A percentile compares a stretch with the other conserved stretches of the same genome.
Evolutionary conservation across 1,284 basidiomycete species (phyloP).

Genomic region (Apiotrichum gracile): DNA sequence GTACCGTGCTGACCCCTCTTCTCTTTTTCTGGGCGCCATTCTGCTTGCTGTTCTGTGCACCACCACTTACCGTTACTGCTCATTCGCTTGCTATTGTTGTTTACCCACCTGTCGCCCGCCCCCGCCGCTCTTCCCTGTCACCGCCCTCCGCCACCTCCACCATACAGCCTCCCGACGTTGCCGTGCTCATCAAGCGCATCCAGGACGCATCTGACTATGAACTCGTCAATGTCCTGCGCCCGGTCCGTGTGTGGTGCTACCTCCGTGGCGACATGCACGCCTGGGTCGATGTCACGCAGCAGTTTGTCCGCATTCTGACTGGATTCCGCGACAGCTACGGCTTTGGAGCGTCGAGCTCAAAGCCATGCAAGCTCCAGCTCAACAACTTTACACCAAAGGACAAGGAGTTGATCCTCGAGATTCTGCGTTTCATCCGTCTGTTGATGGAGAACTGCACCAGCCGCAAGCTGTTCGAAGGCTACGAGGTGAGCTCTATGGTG

Average conservation of each 20-base stretch:
- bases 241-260: conserved; percentile 68
- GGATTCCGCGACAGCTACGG: conserved; percentile 71
- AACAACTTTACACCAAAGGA: conserved; percentile 70
- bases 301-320: conserved; percentile 85
- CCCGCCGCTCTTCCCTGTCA: background rate
- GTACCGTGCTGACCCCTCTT: background rate
- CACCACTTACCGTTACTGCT: too few species aligned
- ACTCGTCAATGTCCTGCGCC: conserved; percentile 20
- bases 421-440: conserved; percentile 81
- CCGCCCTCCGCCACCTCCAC: background rate
- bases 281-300: conserved; percentile 92
- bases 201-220: conserved; percentile 23
- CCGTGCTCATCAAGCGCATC: conserved; percentile 30
- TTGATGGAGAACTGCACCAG: conserved; percentile 97
- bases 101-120: background rate
- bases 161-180: conserved; percentile 29
- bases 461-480: conserved; percentile 91
- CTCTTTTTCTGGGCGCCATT: background rate
- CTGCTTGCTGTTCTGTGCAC: background rate
- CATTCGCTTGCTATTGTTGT: background rate
- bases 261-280: conserved; percentile 94
- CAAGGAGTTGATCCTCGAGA: conserved; percentile 71
- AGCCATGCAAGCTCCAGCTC: conserved; percentile 55
- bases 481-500: conserved; percentile 95
- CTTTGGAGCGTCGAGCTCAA: conserved; percentile 20